These are phyloP conservation scores for Auricularia cornea DNA, from an alignment of 768 basidiomycete genomes.

Conservation along the genomic window DNA sequence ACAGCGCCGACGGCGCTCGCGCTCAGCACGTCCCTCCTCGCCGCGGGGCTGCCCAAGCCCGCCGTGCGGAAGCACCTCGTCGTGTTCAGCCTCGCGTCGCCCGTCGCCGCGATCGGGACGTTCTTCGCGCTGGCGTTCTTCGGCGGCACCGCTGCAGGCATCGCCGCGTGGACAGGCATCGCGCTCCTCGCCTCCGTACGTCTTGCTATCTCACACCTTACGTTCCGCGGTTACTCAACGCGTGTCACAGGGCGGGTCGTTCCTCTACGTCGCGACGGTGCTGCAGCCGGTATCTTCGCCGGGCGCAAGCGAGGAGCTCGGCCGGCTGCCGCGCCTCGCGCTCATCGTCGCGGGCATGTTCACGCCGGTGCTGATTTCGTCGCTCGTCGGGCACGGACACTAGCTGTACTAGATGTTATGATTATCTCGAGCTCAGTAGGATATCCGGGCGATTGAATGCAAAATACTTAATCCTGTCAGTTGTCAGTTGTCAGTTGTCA, in stretches of 20 bases:
- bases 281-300: constrained; percentile 60
- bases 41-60: constrained; percentile 55
- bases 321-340: constrained; percentile 36
- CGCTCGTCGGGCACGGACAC: constrained; percentile 47
- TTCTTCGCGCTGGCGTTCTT: constrained; percentile 57
- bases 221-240: too few relatives aligned
- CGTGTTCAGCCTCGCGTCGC: constrained; percentile 78
- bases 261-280: constrained; percentile 89
- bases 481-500: too few relatives aligned
- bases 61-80: constrained; percentile 69
- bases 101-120: constrained; percentile 69
- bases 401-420: too few relatives aligned
- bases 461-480: too few relatives aligned
- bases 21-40: constrained; percentile 75
- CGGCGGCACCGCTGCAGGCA: constrained; percentile 30
- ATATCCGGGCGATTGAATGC: too few relatives aligned
- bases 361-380: constrained; percentile 53
- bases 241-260: constrained; percentile 75
- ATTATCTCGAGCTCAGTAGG: too few relatives aligned
- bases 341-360: constrained; percentile 64
- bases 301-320: constrained; percentile 36
- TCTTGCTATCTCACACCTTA: constrained; percentile 7
- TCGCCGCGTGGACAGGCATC: constrained; percentile 57
- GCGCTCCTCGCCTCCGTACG: constrained; percentile 80
- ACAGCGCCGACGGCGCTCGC: constrained; percentile 88